Conservation (phyloP, 306 rosid genomes). For the Lablab purpureus region DNA sequence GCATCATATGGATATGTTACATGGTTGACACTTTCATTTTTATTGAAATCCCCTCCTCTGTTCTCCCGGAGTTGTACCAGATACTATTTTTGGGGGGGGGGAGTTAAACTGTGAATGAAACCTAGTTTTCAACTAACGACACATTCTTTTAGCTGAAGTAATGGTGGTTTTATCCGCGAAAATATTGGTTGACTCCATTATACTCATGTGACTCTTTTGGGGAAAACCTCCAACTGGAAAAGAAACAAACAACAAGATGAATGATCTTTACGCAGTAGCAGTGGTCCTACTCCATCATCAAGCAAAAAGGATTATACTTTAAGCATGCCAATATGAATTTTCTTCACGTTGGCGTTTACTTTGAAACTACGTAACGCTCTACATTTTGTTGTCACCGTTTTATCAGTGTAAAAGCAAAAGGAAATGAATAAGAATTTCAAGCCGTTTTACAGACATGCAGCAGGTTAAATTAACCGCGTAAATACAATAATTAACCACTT, state of each 20-base stretch:
- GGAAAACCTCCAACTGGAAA: background rate
- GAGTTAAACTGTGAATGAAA: background rate
- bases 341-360: conserved; percentile 7
- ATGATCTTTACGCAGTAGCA: background rate
- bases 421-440: background rate
- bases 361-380: background rate
- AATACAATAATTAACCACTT: background rate
- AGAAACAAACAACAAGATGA: background rate
- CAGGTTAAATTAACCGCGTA: conserved; percentile 1
- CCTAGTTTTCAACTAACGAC: conserved; percentile 6
- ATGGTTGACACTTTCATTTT: background rate
- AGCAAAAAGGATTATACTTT: conserved; percentile 30
- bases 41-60: background rate
- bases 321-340: conserved; percentile 2
- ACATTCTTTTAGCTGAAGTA: no score
- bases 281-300: conserved; percentile 13
- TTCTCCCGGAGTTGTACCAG: background rate
- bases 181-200: background rate
- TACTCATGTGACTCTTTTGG: background rate
- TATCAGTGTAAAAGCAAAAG: background rate
- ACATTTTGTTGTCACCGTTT: background rate
- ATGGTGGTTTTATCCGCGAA: background rate
- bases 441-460: background rate
- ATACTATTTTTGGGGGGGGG: background rate
- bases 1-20: background rate